phyloP scores from a whole-genome alignment of 352 stramenopile species.

The Phytopythium cucurbitacearum region DNA sequence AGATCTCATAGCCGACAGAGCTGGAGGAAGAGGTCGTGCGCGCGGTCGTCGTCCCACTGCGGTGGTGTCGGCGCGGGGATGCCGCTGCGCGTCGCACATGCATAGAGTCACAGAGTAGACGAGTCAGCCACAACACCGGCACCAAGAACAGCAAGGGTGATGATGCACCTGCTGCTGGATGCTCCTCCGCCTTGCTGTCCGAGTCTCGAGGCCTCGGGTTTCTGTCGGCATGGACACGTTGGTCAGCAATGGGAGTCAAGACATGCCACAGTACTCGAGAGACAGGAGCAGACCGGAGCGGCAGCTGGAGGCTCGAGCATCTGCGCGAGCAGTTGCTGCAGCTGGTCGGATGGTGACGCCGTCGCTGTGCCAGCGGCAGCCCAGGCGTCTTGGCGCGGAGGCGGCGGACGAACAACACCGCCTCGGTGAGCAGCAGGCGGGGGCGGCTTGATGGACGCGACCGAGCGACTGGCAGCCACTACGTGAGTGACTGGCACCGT shows the following conservation, averaged over 20 bases:
- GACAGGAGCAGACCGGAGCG: too few species aligned
- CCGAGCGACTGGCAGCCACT: conserved; percentile 3
- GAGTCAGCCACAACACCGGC: too few species aligned
- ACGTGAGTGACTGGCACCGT: conserved; percentile 24
- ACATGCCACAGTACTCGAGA: too few species aligned
- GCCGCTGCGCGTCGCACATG: conserved; percentile 5
- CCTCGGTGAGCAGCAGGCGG: background rate
- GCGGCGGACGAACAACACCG: background rate
- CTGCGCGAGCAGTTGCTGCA: conserved; percentile 47
- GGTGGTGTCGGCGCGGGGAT: background rate
- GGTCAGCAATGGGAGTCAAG: background rate
- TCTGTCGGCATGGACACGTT: too few species aligned
- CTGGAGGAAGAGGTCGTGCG: conserved; percentile 62
- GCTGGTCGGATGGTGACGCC: conserved; percentile 16
- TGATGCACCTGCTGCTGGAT: too few species aligned
- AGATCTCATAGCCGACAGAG: conserved; percentile 35
- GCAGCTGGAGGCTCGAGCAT: conserved; percentile 20
- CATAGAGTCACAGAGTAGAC: too few species aligned
- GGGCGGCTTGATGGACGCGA: conserved; percentile 4
- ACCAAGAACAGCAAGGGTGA: too few species aligned
- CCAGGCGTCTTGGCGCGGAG: background rate
- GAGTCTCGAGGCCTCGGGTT: too few species aligned
- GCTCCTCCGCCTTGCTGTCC: too few species aligned
- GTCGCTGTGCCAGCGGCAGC: too few species aligned
- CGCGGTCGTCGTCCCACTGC: conserved; percentile 55